A percentile compares a stretch with the other conserved stretches of the same genome.
Evolutionary conservation across 164 flowering plant species (phyloP).

Genomic region (Warburgia ugandensis): DNA sequence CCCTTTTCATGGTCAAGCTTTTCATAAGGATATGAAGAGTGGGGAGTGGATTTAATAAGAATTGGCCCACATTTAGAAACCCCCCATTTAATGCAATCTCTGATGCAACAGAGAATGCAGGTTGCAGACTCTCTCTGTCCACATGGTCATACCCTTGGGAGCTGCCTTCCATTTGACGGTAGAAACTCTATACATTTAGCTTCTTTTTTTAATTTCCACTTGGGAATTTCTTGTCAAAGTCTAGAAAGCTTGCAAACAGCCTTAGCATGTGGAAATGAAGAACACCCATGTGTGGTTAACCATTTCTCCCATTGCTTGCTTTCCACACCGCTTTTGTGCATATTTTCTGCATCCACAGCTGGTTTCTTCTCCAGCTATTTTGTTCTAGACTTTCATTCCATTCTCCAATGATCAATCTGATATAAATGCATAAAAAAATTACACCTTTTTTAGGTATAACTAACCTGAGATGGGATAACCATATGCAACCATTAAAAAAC

Average conservation of each 20-base stretch:
- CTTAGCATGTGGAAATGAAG: slow-evolving; percentile 1
- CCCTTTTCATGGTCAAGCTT: slow-evolving; percentile 7
- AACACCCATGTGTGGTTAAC: not conserved
- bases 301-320: not conserved
- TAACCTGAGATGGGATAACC: no score
- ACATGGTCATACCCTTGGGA: no score
- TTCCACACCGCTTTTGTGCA: not conserved
- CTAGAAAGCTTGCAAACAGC: not conserved
- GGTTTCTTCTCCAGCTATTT: not conserved
- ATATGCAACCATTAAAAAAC: no score
- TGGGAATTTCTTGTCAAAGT: not conserved
- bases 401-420: no score
- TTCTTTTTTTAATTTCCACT: not conserved
- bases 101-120: no score
- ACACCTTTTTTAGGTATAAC: no score
- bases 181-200: no score
- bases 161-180: no score
- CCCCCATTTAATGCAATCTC: no score
- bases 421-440: no score
- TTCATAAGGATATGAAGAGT: slow-evolving; percentile 8
- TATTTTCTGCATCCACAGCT: slow-evolving; percentile 3
- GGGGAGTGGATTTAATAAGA: slow-evolving; percentile 11
- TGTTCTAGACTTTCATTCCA: not conserved
- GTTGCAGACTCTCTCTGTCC: no score
- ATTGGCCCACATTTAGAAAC: no score